Conservation (phyloP, 768 basidiomycete genomes). For the Mycena sanguinolenta region DNA sequence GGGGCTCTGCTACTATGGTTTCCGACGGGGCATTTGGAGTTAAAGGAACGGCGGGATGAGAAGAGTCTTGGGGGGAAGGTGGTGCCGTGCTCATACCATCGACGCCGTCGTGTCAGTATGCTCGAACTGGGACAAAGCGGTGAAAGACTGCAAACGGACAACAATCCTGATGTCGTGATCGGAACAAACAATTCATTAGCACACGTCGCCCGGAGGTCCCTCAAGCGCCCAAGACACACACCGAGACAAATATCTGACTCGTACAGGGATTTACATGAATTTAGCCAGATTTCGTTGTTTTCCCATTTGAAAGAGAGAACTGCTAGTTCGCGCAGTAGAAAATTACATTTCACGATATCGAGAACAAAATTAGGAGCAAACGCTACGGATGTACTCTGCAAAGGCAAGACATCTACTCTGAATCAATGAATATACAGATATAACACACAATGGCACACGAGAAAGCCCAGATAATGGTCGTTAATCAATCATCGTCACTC, state of each 20-base stretch:
- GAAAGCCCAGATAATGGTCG: conserved; percentile 2
- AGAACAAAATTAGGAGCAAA: conserved; percentile 23
- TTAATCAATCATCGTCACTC: conserved; percentile 74
- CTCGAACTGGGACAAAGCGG: not conserved
- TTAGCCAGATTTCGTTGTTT: too few species aligned
- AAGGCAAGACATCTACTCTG: conserved; percentile 30
- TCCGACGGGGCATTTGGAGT: not conserved
- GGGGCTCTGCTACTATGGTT: not conserved
- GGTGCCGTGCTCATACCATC: conserved; percentile 33
- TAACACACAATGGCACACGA: not conserved
- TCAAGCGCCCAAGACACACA: too few species aligned
- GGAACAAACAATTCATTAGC: not conserved
- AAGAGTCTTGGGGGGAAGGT: conserved; percentile 21
- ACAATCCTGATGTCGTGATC: conserved; percentile 11
- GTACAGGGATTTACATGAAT: not conserved
- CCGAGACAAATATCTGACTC: too few species aligned
- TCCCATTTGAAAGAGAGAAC: too few species aligned
- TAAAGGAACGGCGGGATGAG: not conserved
- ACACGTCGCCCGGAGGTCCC: too few species aligned
- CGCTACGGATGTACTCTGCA: conserved; percentile 19
- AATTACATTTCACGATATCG: conserved; percentile 29
- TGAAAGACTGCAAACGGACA: too few species aligned
- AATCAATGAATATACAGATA: conserved; percentile 18
- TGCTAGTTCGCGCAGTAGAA: too few species aligned
- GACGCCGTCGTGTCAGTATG: conserved; percentile 2